Evolutionary conservation across 1,139 yeast species (phyloP).

Genomic region (Scheffersomyces cryptocercus): DNA sequence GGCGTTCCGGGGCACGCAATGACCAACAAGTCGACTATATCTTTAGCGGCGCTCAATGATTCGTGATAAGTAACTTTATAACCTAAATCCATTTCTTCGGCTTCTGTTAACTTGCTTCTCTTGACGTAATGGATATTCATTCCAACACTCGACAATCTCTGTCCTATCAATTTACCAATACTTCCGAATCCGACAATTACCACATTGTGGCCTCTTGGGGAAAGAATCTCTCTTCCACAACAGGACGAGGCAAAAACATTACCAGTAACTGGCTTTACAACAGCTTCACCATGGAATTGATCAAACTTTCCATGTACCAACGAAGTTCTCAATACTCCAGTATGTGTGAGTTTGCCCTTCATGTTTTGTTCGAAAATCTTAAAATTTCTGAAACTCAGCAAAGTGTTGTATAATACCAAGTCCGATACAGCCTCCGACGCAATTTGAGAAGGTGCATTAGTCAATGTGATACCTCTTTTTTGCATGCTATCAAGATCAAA

Average conservation of each 20-base stretch:
- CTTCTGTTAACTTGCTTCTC: slow-evolving; percentile 13
- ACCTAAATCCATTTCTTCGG: slow-evolving; percentile 14
- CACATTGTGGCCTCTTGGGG: slow-evolving; percentile 24
- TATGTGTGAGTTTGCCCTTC: slow-evolving; percentile 9
- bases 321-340: slow-evolving; percentile 12
- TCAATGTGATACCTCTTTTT: slow-evolving; percentile 19
- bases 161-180: slow-evolving; percentile 23
- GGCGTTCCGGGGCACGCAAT: slow-evolving; percentile 69
- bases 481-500: slow-evolving; percentile 18
- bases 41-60: slow-evolving; percentile 21
- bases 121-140: slow-evolving; percentile 27
- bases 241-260: slow-evolving; percentile 10
- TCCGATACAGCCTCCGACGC: slow-evolving; percentile 29
- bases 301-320: slow-evolving; percentile 17
- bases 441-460: slow-evolving; percentile 20
- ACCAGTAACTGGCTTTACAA: slow-evolving; percentile 8
- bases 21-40: slow-evolving; percentile 58
- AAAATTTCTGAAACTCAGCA: slow-evolving; percentile 25
- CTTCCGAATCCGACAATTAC: slow-evolving; percentile 28
- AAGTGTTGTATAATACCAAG: slow-evolving; percentile 20
- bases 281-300: slow-evolving; percentile 9
- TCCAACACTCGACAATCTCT: slow-evolving; percentile 20
- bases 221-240: slow-evolving; percentile 14
- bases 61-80: slow-evolving; percentile 18
- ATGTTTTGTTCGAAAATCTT: slow-evolving; percentile 12